Percentiles rank a stretch among this genome's conserved stretches.
Conservation (phyloP, 2,329 filamentous ascomycete species). For the Endoconidiophora polonica region DNA sequence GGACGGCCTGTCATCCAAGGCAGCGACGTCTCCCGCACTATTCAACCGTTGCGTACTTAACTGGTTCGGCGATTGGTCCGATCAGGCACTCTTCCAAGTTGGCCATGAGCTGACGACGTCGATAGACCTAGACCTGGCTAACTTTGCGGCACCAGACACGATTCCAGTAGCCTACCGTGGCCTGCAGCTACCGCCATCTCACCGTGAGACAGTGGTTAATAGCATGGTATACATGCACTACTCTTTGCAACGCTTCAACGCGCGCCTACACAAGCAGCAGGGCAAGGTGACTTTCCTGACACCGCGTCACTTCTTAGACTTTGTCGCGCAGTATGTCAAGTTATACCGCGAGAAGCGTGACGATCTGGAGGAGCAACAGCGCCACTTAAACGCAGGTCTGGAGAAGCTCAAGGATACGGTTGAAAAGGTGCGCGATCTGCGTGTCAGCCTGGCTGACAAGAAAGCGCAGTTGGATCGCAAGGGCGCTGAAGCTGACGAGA, state of each 20-base stretch:
- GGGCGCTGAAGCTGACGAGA: slow-evolving; percentile 90
- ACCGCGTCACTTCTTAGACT: slow-evolving; percentile 91
- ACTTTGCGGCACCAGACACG: slow-evolving; percentile 72
- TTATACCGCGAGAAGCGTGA: slow-evolving; percentile 97
- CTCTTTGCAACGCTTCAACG: slow-evolving; percentile 79
- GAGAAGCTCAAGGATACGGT: slow-evolving; percentile 96
- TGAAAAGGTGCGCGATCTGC: slow-evolving; percentile 86
- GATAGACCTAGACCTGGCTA: slow-evolving; percentile 82
- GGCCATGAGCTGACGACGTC: slow-evolving; percentile 88
- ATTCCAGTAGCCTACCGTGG: slow-evolving; percentile 86
- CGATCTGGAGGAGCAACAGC: slow-evolving; percentile 94
- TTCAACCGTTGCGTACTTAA: slow-evolving; percentile 99
- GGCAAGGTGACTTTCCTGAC: slow-evolving; percentile 86
- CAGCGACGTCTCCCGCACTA: slow-evolving; percentile 87
- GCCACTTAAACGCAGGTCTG: slow-evolving; percentile 92
- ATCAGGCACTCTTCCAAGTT: slow-evolving; percentile 96
- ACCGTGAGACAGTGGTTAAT: slow-evolving; percentile 86
- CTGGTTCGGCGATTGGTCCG: slow-evolving; percentile 99
- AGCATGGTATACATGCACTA: slow-evolving; percentile 99
- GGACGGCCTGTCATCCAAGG: slow-evolving; percentile 85
- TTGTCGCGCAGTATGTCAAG: slow-evolving; percentile 93
- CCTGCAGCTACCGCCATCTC: slow-evolving; percentile 67
- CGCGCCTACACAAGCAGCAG: slow-evolving; percentile 77
- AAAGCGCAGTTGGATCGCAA: slow-evolving; percentile 86
- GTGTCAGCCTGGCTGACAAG: slow-evolving; percentile 82